Base-by-base conservation (phyloP, 2,329 filamentous ascomycete species). In the Claviceps sp. region DNA sequence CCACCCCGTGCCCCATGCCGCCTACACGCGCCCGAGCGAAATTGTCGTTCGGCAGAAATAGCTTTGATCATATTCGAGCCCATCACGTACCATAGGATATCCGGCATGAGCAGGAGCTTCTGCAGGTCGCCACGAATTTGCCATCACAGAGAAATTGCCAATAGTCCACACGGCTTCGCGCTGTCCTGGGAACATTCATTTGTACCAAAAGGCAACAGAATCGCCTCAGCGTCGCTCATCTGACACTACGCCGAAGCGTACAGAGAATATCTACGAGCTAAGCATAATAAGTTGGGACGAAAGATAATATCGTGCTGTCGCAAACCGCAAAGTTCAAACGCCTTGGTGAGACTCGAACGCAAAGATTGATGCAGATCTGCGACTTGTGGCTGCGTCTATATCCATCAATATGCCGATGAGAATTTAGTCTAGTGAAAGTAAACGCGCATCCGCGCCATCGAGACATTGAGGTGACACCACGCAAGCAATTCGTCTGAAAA, bases 251-350 rank as follows among this genome's bases (percentile, higher is more conserved):
- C 11, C 16, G n/a, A 40, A 20, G 13, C 20, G 16, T 7, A 22
- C 1, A 43, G 13, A 24, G n/a, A 8, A 22, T 48, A 18, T 37
- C 22, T 43, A 14, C 4, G 16, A 20, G 34, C 14, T 3, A 41
- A 41, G n/a, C n/a, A 6, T 8, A 22, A 22, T 8, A 22, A 22
- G 0, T 13, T 26, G 20, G 8, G 22, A 22, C 7, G 11, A 13
- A 26, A 22, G n/a, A 6, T 18, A 14, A 5, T 9, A 6, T 36
- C 26, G 20, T 22, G 20, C 16, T 30, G 5, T 16, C 42, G 46
- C 9, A 18, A 42, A 37, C 24, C 40, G 44, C 50, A 57, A 57
- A 51, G n/a, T n/a, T n/a, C n/a, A n/a, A n/a, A n/a, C 51, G 46
- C 46, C 54, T 55, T 47, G 43, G 53, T 16, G 47, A 48, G 41